A percentile compares a stretch with the other conserved stretches of the same genome.
Conservation (phyloP, 2,329 filamentous ascomycete species). For the Talaromyces sp. region DNA sequence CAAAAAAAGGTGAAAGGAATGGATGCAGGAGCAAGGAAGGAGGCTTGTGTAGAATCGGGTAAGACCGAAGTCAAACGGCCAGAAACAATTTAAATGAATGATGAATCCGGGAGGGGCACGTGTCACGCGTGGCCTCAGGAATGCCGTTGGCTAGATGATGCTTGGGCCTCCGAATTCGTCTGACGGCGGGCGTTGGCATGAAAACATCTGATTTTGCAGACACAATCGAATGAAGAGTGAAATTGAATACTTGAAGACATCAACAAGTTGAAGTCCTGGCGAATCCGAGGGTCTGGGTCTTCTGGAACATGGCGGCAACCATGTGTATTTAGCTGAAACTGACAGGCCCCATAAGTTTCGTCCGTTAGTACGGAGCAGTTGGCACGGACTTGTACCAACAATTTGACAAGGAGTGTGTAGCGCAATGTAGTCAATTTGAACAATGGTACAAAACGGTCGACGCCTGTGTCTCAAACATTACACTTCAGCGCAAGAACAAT, state of each 20-base stretch:
- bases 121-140: not conserved
- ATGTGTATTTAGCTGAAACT: not conserved
- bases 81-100: not conserved
- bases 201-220: not conserved
- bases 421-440: not conserved
- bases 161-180: not conserved
- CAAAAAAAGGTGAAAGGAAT: not conserved
- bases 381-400: not conserved
- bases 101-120: not conserved
- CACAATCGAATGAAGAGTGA: not conserved
- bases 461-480: not conserved
- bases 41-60: slow-evolving; percentile 1
- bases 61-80: not conserved
- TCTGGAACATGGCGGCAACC: not conserved
- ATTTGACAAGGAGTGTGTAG: not conserved
- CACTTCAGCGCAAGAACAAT: not conserved
- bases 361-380: not conserved
- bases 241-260: not conserved
- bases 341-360: not conserved
- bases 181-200: not conserved
- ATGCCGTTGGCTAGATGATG: not conserved
- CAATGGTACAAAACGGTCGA: not conserved
- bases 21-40: not conserved
- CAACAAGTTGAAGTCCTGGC: not conserved
- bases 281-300: not conserved